Evolutionary conservation across 2,329 filamentous ascomycete species (phyloP), one percentile per base, ranked within the genome.

Genomic region (Knoxdaviesia capensis): DNA sequence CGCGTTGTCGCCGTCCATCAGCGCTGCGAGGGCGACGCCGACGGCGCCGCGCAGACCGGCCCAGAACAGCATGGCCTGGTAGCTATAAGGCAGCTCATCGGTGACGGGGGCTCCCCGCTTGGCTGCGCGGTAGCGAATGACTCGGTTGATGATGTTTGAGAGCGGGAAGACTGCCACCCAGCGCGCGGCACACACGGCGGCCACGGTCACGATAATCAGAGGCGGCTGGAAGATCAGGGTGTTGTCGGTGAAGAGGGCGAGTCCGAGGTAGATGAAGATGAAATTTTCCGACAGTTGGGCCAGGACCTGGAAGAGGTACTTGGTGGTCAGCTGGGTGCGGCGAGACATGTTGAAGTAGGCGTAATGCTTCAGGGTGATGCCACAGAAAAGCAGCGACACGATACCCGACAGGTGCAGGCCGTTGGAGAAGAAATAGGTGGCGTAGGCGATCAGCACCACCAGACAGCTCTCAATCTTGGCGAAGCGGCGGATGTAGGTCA

Each of bases 1-100:
- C 1, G 77, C 77, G 54, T 93, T 90, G 42, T 77, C 74, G 38
- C 87, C 90, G 0, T 74, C 78, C 39, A 98, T 69, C 30, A 92
- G 80, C 28, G 88, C 88, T 32, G 90, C 90, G 39, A 98, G 68
- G 2, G 90, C 90, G 34, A 98, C 90, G 44, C 90, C 90, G 51
- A 98, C 90, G 39, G 90, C 90, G 52, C 90, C 90, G 47, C 90
- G 83, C 31, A 98, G 69, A 30, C 90, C 90, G 10, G 90, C 90
- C 90, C 90, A 98, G 63, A 93, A 98, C n/a, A 98, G 74, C 90
- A 98, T 96, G n/a, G 82, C 86, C 59, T 96, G 90, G 59, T 96
- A 94, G 51, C 84, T 85, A 55, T 86, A 92, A 0, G 90, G 90
- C 34, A 98, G 64, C 58, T 96, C 90, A 49, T 96, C 88, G 10